Conservation (phyloP, 2,329 filamentous ascomycete species). For the Cercospora sojina region DNA sequence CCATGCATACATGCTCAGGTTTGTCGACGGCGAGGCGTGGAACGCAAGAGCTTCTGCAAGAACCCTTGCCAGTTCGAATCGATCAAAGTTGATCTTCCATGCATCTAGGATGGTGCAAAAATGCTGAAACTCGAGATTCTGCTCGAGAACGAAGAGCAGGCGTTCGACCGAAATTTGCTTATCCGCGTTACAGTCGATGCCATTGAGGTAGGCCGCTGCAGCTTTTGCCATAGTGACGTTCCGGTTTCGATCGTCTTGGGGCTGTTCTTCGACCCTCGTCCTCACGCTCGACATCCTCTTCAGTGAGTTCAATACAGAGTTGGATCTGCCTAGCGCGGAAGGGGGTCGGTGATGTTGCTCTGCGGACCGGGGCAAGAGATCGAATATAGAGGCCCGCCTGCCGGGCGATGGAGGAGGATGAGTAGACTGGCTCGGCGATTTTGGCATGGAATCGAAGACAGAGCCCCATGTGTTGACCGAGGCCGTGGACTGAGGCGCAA, state of each 20-base stretch:
- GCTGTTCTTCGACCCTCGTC: neutral
- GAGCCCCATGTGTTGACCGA: neutral
- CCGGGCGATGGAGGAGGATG: neutral
- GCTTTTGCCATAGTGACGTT: constrained; percentile 28
- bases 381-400: neutral
- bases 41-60: constrained; percentile 24
- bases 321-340: neutral
- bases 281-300: constrained; percentile 9
- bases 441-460: neutral
- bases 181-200: constrained; percentile 22
- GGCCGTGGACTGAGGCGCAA: neutral
- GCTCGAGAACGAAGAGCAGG: constrained; percentile 24
- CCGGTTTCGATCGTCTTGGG: constrained; percentile 7
- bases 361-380: neutral
- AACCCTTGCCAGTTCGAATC: constrained; percentile 26
- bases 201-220: constrained; percentile 27
- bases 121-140: constrained; percentile 25
- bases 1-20: constrained; percentile 2
- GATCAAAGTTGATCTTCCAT: constrained; percentile 24
- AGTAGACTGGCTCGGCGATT: neutral
- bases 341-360: neutral
- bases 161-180: constrained; percentile 26
- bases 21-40: constrained; percentile 4
- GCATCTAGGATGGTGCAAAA: constrained; percentile 26
- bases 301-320: neutral